phyloP scores from a whole-genome alignment of 2,329 filamentous ascomycete genomes.

The Fusarium fujikuroi region DNA sequence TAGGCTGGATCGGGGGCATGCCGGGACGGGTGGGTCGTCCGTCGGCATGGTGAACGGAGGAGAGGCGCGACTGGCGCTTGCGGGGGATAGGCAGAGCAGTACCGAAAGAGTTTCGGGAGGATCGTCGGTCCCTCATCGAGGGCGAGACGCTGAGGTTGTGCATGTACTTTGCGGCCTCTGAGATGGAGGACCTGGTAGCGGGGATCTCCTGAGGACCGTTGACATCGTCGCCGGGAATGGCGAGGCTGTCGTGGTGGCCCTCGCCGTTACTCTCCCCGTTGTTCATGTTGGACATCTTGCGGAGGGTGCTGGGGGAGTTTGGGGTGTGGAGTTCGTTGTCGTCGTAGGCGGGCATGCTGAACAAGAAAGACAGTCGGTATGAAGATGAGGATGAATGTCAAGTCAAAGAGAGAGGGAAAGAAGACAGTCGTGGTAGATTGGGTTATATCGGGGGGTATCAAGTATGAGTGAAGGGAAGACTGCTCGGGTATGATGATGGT shows the following conservation, averaged over 20 bases:
- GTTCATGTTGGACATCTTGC: constrained; percentile 28
- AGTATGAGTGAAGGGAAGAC: constrained; percentile 28
- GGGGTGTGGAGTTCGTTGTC: constrained; percentile 60
- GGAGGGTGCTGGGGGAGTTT: constrained; percentile 32
- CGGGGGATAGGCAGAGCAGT: constrained; percentile 77
- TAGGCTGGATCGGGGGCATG: constrained; percentile 68
- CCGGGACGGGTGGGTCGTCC: constrained; percentile 61
- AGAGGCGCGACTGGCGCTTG: constrained; percentile 75
- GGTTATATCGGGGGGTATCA: constrained; percentile 30
- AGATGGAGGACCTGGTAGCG: constrained; percentile 73
- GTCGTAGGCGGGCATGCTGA: constrained; percentile 69
- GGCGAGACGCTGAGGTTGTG: constrained; percentile 76
- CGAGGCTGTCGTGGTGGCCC: constrained; percentile 31
- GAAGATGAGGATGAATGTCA: neutral
- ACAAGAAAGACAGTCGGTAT: neutral
- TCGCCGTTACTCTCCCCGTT: constrained; percentile 17
- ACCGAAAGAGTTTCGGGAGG: constrained; percentile 81
- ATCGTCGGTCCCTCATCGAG: constrained; percentile 73
- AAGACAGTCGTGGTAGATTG: constrained; percentile 5
- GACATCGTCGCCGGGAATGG: constrained; percentile 55
- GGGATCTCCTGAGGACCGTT: constrained; percentile 74
- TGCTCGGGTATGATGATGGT: constrained; percentile 14
- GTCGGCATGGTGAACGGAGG: constrained; percentile 65
- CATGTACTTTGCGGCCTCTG: constrained; percentile 76
- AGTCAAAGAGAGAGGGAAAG: constrained; percentile 16